Base-by-base conservation (phyloP, 371 early-diverging fungal genomes). In the Umbelopsis sp. region DNA sequence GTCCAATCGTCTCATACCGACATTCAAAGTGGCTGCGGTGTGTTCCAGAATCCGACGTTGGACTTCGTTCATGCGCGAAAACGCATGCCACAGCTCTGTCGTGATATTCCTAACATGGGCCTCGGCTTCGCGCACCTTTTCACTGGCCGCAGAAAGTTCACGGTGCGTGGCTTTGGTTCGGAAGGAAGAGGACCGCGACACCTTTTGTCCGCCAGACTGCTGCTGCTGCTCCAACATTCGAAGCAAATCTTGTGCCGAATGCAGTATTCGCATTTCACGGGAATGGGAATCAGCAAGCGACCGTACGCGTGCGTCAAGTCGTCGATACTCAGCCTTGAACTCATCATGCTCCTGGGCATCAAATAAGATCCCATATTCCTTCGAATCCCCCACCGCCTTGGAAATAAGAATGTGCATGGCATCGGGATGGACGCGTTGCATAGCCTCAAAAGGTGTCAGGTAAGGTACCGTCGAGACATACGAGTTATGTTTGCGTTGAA, bases 1-100 rank as follows among this genome's bases (percentile, higher is more conserved):
- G 44, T 67, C 67, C 20, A 67, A n/a, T 25, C 53, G 14, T 50
- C 67, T 50, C 67, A 67, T 67, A 10, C 67, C 67, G 18, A 67
- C 67, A 22, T 67, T 67, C 32, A 67, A 29, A 12, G 53, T 38
- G 2, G 51, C 67, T 8, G 51, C 67, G 4, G 67, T 37, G 32
- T 67, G 67, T 25, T 67, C 67, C 35, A 67, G 44, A 20, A 52
- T 5, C 12, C 67, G 25, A 24, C 67, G 14, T 29, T 67, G 67
- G 8, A 67, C 32, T 32, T 67, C 67, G 22, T 22, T 37, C 53
- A 67, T 52, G 12, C 67, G 67, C 7, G 67, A 14, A 20, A 48
- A 18, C n/a, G 67, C 67, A 22, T 67, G 67, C 67, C 67, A 67
- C 2, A 67, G 25, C 38, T 67, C 67, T 18, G 53, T 50, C 1